A percentile compares a stretch with the other conserved stretches of the same genome.
Evolutionary conservation across 176 grass and related monocot genomes (phyloP).

Genomic region (Tuctoria greenei): DNA sequence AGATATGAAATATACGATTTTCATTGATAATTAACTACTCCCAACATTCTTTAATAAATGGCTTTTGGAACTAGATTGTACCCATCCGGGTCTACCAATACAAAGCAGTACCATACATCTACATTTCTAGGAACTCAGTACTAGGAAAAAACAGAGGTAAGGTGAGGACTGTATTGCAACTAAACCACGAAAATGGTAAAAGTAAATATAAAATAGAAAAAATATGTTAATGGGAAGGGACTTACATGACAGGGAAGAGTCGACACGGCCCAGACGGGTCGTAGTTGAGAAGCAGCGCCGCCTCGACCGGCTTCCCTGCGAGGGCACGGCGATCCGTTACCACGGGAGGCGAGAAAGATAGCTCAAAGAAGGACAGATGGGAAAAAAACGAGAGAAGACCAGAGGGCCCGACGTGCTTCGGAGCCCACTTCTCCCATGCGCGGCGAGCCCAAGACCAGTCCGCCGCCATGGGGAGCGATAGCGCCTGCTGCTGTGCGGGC

Average conservation of each 20-base stretch:
- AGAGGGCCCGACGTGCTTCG: constrained; percentile 55
- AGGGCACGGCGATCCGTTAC: background rate
- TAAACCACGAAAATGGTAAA: background rate
- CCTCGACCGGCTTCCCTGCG: constrained; percentile 66
- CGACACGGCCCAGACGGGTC: constrained; percentile 60
- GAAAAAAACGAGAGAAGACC: constrained; percentile 22
- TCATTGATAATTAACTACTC: background rate
- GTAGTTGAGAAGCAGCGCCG: constrained; percentile 77
- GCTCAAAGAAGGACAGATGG: background rate
- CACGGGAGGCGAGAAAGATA: background rate
- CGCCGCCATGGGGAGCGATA: constrained; percentile 41
- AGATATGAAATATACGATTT: background rate
- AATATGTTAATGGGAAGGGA: background rate
- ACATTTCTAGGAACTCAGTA: background rate
- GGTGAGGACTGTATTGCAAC: background rate
- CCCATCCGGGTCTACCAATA: background rate
- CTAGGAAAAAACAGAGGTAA: background rate
- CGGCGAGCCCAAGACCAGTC: constrained; percentile 69
- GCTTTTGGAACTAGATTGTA: background rate
- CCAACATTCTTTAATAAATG: background rate
- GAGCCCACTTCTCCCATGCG: constrained; percentile 82
- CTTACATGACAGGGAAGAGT: constrained; percentile 74
- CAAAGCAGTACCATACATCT: background rate
- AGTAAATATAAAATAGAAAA: background rate
- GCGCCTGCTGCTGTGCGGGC: background rate